These are phyloP conservation scores for Wickerhamiella siamensis DNA, from an alignment of 805 yeast species.

Conservation along the genomic window DNA sequence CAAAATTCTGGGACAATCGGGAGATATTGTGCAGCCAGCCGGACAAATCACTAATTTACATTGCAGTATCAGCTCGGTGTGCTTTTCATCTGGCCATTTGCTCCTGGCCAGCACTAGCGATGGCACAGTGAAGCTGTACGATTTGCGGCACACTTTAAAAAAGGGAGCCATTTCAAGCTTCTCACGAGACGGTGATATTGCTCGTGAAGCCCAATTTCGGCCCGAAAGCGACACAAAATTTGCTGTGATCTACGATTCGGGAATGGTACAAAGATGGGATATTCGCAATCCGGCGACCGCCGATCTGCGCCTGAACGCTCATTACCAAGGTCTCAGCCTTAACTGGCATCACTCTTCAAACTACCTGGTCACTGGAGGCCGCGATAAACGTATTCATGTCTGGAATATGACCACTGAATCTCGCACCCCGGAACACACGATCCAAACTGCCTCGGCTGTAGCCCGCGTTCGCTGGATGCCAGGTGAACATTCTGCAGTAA, in stretches of 20 bases:
- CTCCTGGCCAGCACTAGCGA: slow-evolving; percentile 64
- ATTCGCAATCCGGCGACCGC: slow-evolving; percentile 46
- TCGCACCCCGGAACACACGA: slow-evolving; percentile 50
- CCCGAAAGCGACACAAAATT: slow-evolving; percentile 39
- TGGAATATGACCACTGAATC: slow-evolving; percentile 44
- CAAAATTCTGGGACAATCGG: slow-evolving; percentile 12
- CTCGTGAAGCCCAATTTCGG: slow-evolving; percentile 41
- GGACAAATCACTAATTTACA: slow-evolving; percentile 9
- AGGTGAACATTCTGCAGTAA: slow-evolving; percentile 21
- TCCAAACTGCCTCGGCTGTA: slow-evolving; percentile 66
- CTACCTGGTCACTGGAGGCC: slow-evolving; percentile 78
- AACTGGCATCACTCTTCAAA: slow-evolving; percentile 81
- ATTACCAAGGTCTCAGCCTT: slow-evolving; percentile 73
- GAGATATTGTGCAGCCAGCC: neutral
- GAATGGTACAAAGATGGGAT: slow-evolving; percentile 78
- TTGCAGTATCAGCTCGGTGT: slow-evolving; percentile 40
- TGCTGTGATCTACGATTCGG: slow-evolving; percentile 78
- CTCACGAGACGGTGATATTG: slow-evolving; percentile 56
- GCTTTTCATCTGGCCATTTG: slow-evolving; percentile 49
- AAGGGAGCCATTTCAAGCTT: slow-evolving; percentile 37
- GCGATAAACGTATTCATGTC: slow-evolving; percentile 69
- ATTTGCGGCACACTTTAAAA: slow-evolving; percentile 41
- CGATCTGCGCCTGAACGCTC: slow-evolving; percentile 73
- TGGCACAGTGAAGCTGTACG: slow-evolving; percentile 76
- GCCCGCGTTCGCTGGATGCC: slow-evolving; percentile 59